Evolutionary conservation across 805 yeast genomes (phyloP), one percentile per base, ranked within the genome.

Genomic region (Zygotorulaspora chibaensis): DNA sequence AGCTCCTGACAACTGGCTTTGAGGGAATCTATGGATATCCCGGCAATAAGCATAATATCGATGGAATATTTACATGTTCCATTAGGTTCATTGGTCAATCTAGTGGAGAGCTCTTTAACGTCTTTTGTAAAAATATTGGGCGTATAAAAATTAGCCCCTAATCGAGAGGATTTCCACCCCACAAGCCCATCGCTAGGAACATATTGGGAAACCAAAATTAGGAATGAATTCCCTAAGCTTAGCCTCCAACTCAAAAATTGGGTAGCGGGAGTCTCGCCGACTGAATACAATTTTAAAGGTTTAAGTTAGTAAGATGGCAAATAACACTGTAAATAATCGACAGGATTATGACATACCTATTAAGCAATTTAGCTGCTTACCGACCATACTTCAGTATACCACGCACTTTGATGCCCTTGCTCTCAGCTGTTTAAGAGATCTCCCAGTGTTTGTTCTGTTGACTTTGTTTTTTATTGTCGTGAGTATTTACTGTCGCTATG

Each of bases 181-280:
- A 65, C 58, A 13, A 60, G 42, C 3, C 66, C 66, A 55, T 63
- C 67, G 28, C 59, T 53, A 7, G 67, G 56, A 8, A 63, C 57
- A 41, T 53, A 57, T 17, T 54, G 56, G 2, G 68, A 63, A 3
- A 59, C 55, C 30, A 62, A 46, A 11, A 63, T 57, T 12, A 62
- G 53, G 39, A 62, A 61, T 3, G 62, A 52, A 31, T 58, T 60
- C 5, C 63, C 56, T n/a, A 62, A 45, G 46, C 66, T 59, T 20
- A 65, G 44, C 40, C 67, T 58, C 69, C 69, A 65, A 8, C 64
- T 64, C 23, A 61, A 28, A 41, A 63, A 62, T 39, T 62, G 66
- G 16, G 59, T 55, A 1, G 62, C 55, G 11, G 68, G 66, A 13
- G 66, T 58, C 26, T 64, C 67, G 30, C 67, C 68, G 34, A 62